Conservation (phyloP, 768 basidiomycete species). For the Suillus placidus region DNA sequence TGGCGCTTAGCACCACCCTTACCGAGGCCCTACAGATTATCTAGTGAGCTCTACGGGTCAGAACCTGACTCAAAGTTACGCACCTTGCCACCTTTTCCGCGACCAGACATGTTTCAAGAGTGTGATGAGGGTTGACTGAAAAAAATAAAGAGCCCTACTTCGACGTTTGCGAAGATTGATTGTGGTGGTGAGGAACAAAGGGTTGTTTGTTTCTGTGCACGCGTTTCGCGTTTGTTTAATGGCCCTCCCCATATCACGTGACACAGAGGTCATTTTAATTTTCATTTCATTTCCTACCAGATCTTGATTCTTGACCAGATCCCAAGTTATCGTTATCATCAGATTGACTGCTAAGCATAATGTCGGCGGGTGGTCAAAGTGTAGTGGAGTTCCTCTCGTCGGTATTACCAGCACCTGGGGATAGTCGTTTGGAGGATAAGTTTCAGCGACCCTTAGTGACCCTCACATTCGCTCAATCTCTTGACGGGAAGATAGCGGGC, state of each 20-base stretch:
- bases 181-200: constrained; percentile 12
- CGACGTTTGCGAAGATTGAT: not conserved
- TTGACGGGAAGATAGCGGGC: constrained; percentile 89
- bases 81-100: constrained; percentile 82
- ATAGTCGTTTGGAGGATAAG: constrained; percentile 13
- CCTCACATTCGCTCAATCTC: constrained; percentile 82
- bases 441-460: constrained; percentile 63
- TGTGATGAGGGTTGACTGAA: not conserved
- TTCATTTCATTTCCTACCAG: not conserved
- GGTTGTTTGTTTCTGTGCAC: not conserved
- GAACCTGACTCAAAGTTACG: not conserved
- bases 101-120: constrained; percentile 68
- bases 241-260: constrained; percentile 4
- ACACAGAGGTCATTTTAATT: not conserved
- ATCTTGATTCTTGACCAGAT: not conserved
- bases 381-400: constrained; percentile 26
- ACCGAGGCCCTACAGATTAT: constrained; percentile 61
- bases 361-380: not conserved
- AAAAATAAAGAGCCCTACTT: not conserved
- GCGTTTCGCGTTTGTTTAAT: constrained; percentile 10
- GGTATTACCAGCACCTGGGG: constrained; percentile 23
- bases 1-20: constrained; percentile 86
- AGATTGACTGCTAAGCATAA: not conserved
- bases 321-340: not conserved
- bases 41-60: constrained; percentile 1